A percentile compares a stretch with the other conserved stretches of the same genome.
These are phyloP conservation scores for Hanseniaspora vineae DNA, from an alignment of 805 yeast species.

Conservation along the genomic window DNA sequence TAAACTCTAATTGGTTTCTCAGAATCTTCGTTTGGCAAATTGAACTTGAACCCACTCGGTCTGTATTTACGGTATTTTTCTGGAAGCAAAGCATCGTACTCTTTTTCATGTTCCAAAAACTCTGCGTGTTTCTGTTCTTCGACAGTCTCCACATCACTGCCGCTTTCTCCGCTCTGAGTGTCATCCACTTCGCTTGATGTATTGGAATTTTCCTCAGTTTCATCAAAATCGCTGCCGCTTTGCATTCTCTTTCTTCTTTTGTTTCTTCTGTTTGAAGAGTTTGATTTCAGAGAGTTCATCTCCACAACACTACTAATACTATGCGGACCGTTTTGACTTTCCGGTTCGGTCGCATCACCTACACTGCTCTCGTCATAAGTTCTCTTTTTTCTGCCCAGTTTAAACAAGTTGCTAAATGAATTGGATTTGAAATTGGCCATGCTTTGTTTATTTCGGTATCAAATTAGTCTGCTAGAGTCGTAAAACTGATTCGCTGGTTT, in stretches of 20 bases:
- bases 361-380: slow-evolving; percentile 7
- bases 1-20: slow-evolving; percentile 86
- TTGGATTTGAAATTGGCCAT: slow-evolving; percentile 6
- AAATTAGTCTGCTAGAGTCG: too few relatives aligned
- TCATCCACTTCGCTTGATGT: too few relatives aligned
- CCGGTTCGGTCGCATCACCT: not conserved
- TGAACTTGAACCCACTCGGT: slow-evolving; percentile 67
- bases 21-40: slow-evolving; percentile 53
- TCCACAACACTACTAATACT: slow-evolving; percentile 3
- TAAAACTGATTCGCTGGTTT: too few relatives aligned
- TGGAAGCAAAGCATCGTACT: slow-evolving; percentile 52
- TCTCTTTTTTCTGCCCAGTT: slow-evolving; percentile 15
- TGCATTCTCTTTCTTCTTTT: slow-evolving; percentile 4
- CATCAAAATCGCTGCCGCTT: not conserved
- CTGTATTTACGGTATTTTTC: slow-evolving; percentile 62
- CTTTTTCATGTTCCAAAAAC: slow-evolving; percentile 36
- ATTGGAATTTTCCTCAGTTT: slow-evolving; percentile 11
- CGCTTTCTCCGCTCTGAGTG: slow-evolving; percentile 17
- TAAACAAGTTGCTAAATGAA: slow-evolving; percentile 23
- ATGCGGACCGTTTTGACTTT: not conserved
- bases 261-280: not conserved
- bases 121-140: slow-evolving; percentile 6
- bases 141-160: slow-evolving; percentile 19
- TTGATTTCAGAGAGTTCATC: slow-evolving; percentile 2
- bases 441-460: not conserved